Evolutionary conservation across 2,329 filamentous ascomycete genomes (phyloP).

Genomic region (Colletotrichum horii): DNA sequence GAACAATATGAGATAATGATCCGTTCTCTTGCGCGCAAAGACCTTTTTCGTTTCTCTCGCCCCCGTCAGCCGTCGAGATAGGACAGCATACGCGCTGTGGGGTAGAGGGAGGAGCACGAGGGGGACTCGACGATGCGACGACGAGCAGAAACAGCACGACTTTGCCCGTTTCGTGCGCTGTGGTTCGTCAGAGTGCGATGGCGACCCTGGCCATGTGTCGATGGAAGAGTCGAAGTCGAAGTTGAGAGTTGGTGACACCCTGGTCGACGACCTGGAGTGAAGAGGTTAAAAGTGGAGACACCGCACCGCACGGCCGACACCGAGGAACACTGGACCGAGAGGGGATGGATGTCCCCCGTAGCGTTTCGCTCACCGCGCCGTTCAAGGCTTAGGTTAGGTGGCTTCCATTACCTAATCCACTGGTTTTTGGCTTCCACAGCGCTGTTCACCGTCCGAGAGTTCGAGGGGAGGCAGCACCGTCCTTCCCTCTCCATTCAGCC

Average conservation of each 20-base stretch:
- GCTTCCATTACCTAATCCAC: not conserved
- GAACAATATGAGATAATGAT: slow-evolving; percentile 1
- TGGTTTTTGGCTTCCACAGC: not conserved
- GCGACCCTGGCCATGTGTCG: not conserved
- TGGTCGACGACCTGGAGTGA: not conserved
- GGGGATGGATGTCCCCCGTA: not conserved
- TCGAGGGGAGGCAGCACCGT: not conserved
- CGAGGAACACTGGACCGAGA: not conserved
- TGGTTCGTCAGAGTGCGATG: slow-evolving; percentile 13
- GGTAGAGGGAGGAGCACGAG: not conserved
- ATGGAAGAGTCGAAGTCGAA: not conserved
- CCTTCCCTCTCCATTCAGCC: not conserved
- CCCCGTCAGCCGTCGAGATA: not conserved
- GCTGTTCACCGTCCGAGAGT: not conserved
- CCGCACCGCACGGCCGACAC: slow-evolving; percentile 8
- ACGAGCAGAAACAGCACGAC: not conserved
- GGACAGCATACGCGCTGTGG: not conserved
- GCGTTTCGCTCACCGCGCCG: not conserved
- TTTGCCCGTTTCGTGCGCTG: not conserved
- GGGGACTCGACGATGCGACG: not conserved
- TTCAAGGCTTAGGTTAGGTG: not conserved
- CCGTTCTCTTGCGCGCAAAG: not conserved
- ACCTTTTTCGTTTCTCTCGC: not conserved
- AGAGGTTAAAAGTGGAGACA: slow-evolving; percentile 3
- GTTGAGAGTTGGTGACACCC: not conserved